phyloP scores from a whole-genome alignment of 306 rosid species.

The Begonia loranthoides region DNA sequence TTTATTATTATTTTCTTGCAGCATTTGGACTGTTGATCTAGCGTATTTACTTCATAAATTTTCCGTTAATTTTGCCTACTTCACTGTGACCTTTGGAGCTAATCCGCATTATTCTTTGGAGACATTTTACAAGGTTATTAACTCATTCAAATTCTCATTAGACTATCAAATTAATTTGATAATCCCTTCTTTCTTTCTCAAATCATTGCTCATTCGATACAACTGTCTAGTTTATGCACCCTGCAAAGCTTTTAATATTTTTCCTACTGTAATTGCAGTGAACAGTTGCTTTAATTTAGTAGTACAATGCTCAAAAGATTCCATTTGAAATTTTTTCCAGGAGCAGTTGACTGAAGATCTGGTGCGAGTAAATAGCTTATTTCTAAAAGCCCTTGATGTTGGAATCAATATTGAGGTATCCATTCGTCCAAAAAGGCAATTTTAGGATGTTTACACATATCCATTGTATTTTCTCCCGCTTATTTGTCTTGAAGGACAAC shows the following conservation, averaged over 20 bases:
- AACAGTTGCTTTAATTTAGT: background rate
- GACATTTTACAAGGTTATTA: slow-evolving; percentile 73
- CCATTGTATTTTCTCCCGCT: slow-evolving; percentile 2
- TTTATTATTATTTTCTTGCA: slow-evolving; percentile 25
- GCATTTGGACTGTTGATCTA: slow-evolving; percentile 95
- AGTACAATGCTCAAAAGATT: slow-evolving; percentile 4
- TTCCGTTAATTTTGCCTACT: slow-evolving; percentile 67
- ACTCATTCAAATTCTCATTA: too few species aligned
- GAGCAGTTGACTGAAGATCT: slow-evolving; percentile 80
- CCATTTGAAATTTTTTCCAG: slow-evolving; percentile 29
- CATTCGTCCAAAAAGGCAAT: slow-evolving; percentile 10
- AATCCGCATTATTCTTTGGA: slow-evolving; percentile 84
- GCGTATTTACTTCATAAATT: slow-evolving; percentile 73
- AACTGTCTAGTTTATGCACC: too few species aligned
- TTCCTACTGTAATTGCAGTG: slow-evolving; percentile 2
- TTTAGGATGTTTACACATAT: slow-evolving; percentile 1
- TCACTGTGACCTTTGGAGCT: slow-evolving; percentile 83
- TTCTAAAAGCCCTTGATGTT: slow-evolving; percentile 56
- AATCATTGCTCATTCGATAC: too few species aligned
- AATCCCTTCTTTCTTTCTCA: too few species aligned
- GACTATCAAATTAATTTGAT: too few species aligned
- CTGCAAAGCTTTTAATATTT: too few species aligned
- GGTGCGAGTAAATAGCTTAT: slow-evolving; percentile 62
- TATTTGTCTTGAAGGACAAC: too few species aligned
- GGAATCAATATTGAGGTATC: slow-evolving; percentile 78